phyloP scores from a whole-genome alignment of 192 early-diverging fungal genomes.

The Anaeromyces robustus region DNA sequence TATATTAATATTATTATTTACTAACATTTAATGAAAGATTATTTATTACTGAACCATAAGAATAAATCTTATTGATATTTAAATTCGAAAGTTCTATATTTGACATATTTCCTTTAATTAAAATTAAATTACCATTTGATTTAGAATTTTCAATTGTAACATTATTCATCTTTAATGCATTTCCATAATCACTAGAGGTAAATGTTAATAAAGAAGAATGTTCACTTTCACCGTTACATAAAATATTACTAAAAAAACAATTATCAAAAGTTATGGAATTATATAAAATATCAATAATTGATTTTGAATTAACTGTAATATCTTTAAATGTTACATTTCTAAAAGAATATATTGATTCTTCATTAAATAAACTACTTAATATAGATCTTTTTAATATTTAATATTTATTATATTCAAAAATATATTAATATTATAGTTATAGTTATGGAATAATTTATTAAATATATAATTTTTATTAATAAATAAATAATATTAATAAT shows the following conservation, averaged over 20 bases:
- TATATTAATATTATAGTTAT: too few species aligned
- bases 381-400: too few species aligned
- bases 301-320: neutral
- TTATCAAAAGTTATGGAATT: neutral
- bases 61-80: neutral
- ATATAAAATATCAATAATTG: neutral
- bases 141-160: neutral
- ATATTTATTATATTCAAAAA: too few species aligned
- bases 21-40: neutral
- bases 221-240: neutral
- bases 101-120: neutral
- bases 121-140: neutral
- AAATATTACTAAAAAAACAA: neutral
- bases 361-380: too few species aligned
- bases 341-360: neutral
- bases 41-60: neutral
- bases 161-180: neutral
- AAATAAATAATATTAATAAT: too few species aligned
- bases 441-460: too few species aligned
- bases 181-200: neutral
- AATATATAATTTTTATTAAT: too few species aligned
- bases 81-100: neutral
- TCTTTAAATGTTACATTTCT: neutral
- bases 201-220: neutral
- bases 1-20: neutral